phyloP scores from a whole-genome alignment of 2,329 filamentous ascomycete genomes.

The Didymella exigua region DNA sequence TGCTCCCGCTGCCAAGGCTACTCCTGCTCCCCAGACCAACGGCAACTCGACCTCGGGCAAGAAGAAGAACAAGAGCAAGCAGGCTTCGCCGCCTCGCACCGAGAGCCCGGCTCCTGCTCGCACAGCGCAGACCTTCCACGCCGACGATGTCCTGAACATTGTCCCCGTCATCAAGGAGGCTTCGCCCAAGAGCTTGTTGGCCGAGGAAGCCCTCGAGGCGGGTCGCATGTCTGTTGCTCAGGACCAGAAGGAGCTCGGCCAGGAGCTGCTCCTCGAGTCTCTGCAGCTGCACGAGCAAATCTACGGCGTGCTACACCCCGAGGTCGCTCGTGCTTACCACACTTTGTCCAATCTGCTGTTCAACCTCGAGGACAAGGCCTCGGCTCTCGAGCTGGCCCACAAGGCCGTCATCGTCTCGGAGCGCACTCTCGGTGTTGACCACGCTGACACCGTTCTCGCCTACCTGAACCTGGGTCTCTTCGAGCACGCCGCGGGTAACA shows the following conservation, averaged over 20 bases:
- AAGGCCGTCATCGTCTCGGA: slow-evolving; percentile 97
- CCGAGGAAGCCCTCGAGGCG: slow-evolving; percentile 94
- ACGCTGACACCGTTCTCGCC: slow-evolving; percentile 88
- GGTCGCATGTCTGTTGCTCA: slow-evolving; percentile 96
- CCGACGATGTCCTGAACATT: slow-evolving; percentile 88
- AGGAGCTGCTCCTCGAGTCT: slow-evolving; percentile 94
- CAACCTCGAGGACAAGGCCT: slow-evolving; percentile 96
- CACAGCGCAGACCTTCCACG: slow-evolving; percentile 69
- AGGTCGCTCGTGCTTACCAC: slow-evolving; percentile 95
- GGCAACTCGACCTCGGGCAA: slow-evolving; percentile 49
- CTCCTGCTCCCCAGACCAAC: slow-evolving; percentile 33
- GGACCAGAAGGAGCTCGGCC: slow-evolving; percentile 91
- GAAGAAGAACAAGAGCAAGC: slow-evolving; percentile 64
- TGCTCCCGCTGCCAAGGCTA: slow-evolving; percentile 19
- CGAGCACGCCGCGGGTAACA: slow-evolving; percentile 90
- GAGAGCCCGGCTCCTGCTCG: slow-evolving; percentile 53
- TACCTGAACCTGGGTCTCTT: slow-evolving; percentile 96
- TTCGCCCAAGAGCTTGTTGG: slow-evolving; percentile 83
- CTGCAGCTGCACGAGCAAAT: slow-evolving; percentile 97
- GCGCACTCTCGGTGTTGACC: slow-evolving; percentile 90
- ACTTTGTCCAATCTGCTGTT: slow-evolving; percentile 95
- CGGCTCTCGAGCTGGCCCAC: slow-evolving; percentile 90
- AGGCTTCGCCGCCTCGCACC: slow-evolving; percentile 55
- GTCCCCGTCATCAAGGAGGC: slow-evolving; percentile 97
- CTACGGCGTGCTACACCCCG: slow-evolving; percentile 94